These are phyloP conservation scores for Trichoderma virens DNA, from an alignment of 495 filamentous ascomycete genomes.

Conservation along the genomic window DNA sequence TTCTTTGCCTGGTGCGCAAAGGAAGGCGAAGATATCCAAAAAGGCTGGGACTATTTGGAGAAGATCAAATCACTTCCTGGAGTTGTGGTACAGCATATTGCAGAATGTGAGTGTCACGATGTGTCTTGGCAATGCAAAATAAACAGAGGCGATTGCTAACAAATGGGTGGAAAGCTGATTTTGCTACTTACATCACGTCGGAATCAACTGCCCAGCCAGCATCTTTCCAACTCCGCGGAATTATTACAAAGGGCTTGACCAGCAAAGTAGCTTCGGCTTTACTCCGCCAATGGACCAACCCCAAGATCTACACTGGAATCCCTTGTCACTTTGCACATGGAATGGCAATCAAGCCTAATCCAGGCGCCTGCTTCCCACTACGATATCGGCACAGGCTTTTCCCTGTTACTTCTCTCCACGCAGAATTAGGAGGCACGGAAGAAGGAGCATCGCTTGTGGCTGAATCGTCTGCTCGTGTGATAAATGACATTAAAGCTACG, in stretches of 20 bases:
- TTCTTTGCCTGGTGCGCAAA: slow-evolving; percentile 26
- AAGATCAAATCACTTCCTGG: slow-evolving; percentile 24
- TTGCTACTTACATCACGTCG: not conserved
- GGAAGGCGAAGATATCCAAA: slow-evolving; percentile 16
- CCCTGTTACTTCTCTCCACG: not conserved
- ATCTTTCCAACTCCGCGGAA: not conserved
- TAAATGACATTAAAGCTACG: not conserved
- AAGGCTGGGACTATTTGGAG: slow-evolving; percentile 23
- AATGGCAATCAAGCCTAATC: not conserved
- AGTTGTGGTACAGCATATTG: slow-evolving; percentile 23
- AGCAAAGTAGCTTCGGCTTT: not conserved
- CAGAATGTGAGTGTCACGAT: slow-evolving; percentile 13
- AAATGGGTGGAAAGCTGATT: not conserved
- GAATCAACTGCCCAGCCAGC: not conserved
- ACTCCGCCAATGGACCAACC: not conserved
- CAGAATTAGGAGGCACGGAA: not conserved
- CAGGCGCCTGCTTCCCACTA: not conserved
- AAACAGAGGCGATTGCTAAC: not conserved
- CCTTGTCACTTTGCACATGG: not conserved
- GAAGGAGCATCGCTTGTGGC: not conserved
- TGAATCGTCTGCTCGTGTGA: not conserved
- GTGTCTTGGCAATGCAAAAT: not conserved
- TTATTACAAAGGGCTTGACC: not conserved
- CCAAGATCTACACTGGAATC: not conserved
- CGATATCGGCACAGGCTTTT: slow-evolving; percentile 2